phyloP scores from a whole-genome alignment of 345 rosid species.

The Turnera subulata region DNA sequence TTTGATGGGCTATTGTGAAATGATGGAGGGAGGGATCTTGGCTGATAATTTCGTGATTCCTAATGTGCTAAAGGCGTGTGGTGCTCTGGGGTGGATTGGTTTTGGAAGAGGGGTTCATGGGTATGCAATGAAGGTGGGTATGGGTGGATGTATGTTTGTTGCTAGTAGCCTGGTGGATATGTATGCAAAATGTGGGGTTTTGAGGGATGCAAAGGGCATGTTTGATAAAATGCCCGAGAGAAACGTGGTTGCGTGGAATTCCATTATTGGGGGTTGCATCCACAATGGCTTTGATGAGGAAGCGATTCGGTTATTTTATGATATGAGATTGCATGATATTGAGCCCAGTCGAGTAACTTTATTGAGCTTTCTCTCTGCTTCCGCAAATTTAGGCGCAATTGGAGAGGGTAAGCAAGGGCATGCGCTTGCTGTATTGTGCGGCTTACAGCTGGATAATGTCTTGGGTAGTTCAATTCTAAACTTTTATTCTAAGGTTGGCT shows the following conservation, averaged over 20 bases:
- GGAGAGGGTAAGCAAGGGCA: constrained; percentile 76
- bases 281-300: constrained; percentile 57
- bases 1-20: constrained; percentile 49
- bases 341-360: constrained; percentile 58
- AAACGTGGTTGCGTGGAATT: constrained; percentile 62
- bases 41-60: constrained; percentile 76
- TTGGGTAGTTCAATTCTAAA: constrained; percentile 67
- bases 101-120: constrained; percentile 73
- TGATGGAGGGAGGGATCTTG: constrained; percentile 44
- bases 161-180: constrained; percentile 62
- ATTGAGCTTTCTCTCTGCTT: constrained; percentile 63
- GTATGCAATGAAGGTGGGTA: constrained; percentile 50
- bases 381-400: constrained; percentile 55
- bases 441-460: constrained; percentile 53
- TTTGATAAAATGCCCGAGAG: constrained; percentile 51
- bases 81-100: constrained; percentile 45
- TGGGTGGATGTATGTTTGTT: constrained; percentile 58
- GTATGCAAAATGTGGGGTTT: constrained; percentile 60
- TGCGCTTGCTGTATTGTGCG: constrained; percentile 50
- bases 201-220: constrained; percentile 56
- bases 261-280: constrained; percentile 52
- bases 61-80: constrained; percentile 70
- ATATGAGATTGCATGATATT: constrained; percentile 52
- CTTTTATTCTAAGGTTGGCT: constrained; percentile 66
- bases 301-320: constrained; percentile 39